A percentile compares a stretch with the other conserved stretches of the same genome.
Evolutionary conservation across 2,329 filamentous ascomycete genomes (phyloP).

Genomic region (Cladosporium sp.): DNA sequence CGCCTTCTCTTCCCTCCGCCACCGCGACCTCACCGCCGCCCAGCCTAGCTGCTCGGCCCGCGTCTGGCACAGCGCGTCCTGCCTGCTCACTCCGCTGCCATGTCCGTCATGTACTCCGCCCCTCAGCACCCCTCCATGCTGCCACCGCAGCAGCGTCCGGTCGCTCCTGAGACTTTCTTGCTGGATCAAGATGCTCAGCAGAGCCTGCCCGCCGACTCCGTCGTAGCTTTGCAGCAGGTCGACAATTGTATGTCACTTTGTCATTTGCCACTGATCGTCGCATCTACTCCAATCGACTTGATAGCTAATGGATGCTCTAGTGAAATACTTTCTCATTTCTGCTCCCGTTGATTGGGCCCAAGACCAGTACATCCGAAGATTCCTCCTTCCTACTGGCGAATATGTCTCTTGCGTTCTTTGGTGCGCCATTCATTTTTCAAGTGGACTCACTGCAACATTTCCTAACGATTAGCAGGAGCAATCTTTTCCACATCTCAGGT

Average conservation of each 20-base stretch:
- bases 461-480: constrained; percentile 63
- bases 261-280: not conserved
- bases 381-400: constrained; percentile 93
- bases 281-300: not conserved
- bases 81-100: constrained; percentile 15
- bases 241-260: constrained; percentile 76
- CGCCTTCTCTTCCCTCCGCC: constrained; percentile 1
- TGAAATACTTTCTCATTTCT: constrained; percentile 99
- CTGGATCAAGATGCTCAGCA: constrained; percentile 95
- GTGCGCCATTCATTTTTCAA: constrained; percentile 39
- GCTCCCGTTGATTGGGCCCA: constrained; percentile 96
- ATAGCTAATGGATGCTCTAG: constrained; percentile 31
- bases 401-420: constrained; percentile 98
- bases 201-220: constrained; percentile 89
- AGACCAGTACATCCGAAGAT: constrained; percentile 94
- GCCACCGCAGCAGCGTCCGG: constrained; percentile 63
- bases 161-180: constrained; percentile 97
- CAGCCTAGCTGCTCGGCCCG: constrained; percentile 4
- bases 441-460: constrained; percentile 22
- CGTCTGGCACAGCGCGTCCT: constrained; percentile 18
- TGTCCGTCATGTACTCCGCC: constrained; percentile 42
- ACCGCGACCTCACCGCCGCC: not conserved
- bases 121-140: constrained; percentile 73
- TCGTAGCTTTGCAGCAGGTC: constrained; percentile 95
- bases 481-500: constrained; percentile 97